Evolutionary conservation across 306 rosid genomes (phyloP).

Genomic region (Pachyrhizus erosus): DNA sequence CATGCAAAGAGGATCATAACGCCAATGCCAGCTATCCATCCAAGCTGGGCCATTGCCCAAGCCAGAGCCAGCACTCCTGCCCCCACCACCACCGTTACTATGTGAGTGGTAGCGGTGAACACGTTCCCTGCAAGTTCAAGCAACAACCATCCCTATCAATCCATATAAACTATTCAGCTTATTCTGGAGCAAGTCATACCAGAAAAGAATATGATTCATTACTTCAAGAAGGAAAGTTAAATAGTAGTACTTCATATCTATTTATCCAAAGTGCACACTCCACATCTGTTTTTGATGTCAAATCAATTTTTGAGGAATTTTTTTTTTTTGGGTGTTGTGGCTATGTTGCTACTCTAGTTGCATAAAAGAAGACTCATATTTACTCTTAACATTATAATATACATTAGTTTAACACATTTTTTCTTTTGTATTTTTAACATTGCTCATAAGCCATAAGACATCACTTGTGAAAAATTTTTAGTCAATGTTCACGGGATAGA

Average conservation of each 20-base stretch:
- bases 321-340: no score
- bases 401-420: no score
- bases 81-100: slow-evolving; percentile 51
- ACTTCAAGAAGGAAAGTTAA: not conserved
- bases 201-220: not conserved
- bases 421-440: no score
- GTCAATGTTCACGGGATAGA: no score
- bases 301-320: no score
- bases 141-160: not conserved
- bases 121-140: slow-evolving; percentile 35
- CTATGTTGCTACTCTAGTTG: no score
- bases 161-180: not conserved
- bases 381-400: no score
- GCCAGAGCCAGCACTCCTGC: slow-evolving; percentile 58
- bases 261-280: no score
- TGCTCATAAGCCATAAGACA: no score
- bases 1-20: slow-evolving; percentile 38
- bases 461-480: no score
- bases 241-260: not conserved
- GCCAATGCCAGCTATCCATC: slow-evolving; percentile 50
- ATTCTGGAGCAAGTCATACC: not conserved
- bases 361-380: no score
- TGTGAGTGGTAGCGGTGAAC: slow-evolving; percentile 48
- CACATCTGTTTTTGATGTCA: no score
- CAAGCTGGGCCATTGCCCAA: slow-evolving; percentile 54